phyloP scores from a whole-genome alignment of 306 rosid genomes.

The Mimosa pudica region DNA sequence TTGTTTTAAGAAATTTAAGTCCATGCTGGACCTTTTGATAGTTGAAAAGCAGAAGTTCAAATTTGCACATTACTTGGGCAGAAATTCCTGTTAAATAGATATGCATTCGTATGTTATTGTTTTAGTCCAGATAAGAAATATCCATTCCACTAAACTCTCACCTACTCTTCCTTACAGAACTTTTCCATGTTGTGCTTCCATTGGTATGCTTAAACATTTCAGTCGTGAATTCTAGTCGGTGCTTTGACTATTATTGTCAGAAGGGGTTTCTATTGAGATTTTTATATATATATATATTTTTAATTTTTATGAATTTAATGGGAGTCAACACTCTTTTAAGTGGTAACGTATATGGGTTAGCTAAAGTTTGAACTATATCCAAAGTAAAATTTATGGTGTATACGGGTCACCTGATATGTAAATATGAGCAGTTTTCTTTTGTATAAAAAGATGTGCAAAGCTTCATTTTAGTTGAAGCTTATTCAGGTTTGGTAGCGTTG shows the following conservation, averaged over 20 bases:
- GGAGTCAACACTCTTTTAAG: too few species aligned
- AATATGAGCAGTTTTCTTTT: conserved; percentile 9
- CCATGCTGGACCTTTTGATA: neutral
- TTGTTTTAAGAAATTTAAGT: neutral
- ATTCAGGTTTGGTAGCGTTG: neutral
- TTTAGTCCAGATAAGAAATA: conserved; percentile 9
- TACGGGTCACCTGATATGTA: conserved; percentile 2
- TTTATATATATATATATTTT: neutral
- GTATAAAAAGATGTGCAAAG: conserved; percentile 9
- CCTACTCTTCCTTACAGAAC: conserved; percentile 44
- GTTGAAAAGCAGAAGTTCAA: neutral
- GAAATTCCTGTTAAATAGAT: neutral
- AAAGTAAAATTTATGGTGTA: neutral
- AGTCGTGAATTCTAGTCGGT: conserved; percentile 3
- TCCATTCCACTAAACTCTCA: neutral
- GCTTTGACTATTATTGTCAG: conserved; percentile 15
- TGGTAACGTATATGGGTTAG: too few species aligned
- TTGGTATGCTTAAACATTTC: conserved; percentile 55
- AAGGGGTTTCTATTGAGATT: conserved; percentile 12
- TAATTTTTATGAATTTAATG: too few species aligned
- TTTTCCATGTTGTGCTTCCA: conserved; percentile 90
- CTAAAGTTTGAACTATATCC: too few species aligned
- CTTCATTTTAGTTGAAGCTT: conserved; percentile 8
- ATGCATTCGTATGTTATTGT: conserved; percentile 20
- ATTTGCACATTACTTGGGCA: neutral